Evolutionary conservation across 1,139 yeast species (phyloP).

Genomic region (Protomyces inouyei): DNA sequence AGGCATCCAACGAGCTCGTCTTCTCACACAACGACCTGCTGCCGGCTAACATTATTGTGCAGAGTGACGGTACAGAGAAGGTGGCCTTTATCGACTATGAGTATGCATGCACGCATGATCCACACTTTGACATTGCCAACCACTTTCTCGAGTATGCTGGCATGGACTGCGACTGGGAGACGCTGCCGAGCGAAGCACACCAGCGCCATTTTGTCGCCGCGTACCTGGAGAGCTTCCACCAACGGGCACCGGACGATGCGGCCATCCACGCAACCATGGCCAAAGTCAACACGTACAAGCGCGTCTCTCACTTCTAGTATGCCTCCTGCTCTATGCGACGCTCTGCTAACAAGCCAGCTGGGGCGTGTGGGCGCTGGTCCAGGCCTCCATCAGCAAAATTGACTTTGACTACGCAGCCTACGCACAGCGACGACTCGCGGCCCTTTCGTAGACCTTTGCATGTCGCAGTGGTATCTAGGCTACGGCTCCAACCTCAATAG

Average conservation of each 20-base stretch:
- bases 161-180: slow-evolving; percentile 54
- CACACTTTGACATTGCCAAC: slow-evolving; percentile 81
- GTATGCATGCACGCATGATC: slow-evolving; percentile 72
- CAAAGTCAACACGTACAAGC: slow-evolving; percentile 2
- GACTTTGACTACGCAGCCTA: slow-evolving; percentile 62
- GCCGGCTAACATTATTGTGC: slow-evolving; percentile 27
- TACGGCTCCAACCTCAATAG: slow-evolving; percentile 22
- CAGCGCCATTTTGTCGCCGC: slow-evolving; percentile 7
- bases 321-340: not conserved
- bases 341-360: slow-evolving; percentile 10
- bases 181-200: slow-evolving; percentile 1
- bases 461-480: slow-evolving; percentile 15
- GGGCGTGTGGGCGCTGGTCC: slow-evolving; percentile 79
- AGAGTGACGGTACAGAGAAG: slow-evolving; percentile 32
- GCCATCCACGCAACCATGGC: not conserved
- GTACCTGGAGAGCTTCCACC: slow-evolving; percentile 7
- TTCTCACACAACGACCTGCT: slow-evolving; percentile 26
- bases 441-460: not conserved
- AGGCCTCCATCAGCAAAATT: slow-evolving; percentile 62
- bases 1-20: slow-evolving; percentile 9
- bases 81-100: slow-evolving; percentile 72
- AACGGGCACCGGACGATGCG: not conserved
- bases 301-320: slow-evolving; percentile 9
- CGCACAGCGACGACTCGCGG: slow-evolving; percentile 4
- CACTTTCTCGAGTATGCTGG: slow-evolving; percentile 89